Conservation (phyloP, 176 grass and related monocot species). For the Coix lacrymajobi region DNA sequence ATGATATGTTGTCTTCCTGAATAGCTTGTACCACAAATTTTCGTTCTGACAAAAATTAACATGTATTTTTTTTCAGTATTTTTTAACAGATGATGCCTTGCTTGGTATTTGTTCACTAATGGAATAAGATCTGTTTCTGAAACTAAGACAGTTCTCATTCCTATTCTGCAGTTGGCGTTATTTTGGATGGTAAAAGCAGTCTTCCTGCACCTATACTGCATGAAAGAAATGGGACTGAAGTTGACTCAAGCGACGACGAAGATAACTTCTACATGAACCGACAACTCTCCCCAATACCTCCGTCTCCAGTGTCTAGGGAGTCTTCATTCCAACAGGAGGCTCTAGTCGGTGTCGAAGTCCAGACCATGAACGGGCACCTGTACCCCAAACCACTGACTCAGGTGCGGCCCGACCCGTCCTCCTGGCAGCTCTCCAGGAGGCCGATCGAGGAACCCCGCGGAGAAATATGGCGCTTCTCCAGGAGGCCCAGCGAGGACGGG, state of each 20-base stretch:
- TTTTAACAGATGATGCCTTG: background rate
- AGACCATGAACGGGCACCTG: slow-evolving; percentile 55
- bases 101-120: background rate
- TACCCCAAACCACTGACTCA: slow-evolving; percentile 51
- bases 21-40: background rate
- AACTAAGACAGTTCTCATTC: slow-evolving; percentile 2
- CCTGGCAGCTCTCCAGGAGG: slow-evolving; percentile 43
- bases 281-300: slow-evolving; percentile 39
- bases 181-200: slow-evolving; percentile 41
- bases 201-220: slow-evolving; percentile 8
- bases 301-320: slow-evolving; percentile 57
- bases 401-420: slow-evolving; percentile 30
- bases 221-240: slow-evolving; percentile 40
- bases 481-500: slow-evolving; percentile 45
- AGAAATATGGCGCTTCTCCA: slow-evolving; percentile 43
- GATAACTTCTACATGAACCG: slow-evolving; percentile 60
- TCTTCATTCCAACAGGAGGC: slow-evolving; percentile 63
- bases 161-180: slow-evolving; percentile 41
- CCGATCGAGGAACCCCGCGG: slow-evolving; percentile 24
- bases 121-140: background rate
- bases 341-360: slow-evolving; percentile 38
- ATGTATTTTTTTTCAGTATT: background rate
- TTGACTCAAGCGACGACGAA: slow-evolving; percentile 50
- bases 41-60: background rate
- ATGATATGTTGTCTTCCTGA: background rate